These are phyloP conservation scores for Pichia sp. DNA, from an alignment of 1,139 yeast species.

Conservation along the genomic window DNA sequence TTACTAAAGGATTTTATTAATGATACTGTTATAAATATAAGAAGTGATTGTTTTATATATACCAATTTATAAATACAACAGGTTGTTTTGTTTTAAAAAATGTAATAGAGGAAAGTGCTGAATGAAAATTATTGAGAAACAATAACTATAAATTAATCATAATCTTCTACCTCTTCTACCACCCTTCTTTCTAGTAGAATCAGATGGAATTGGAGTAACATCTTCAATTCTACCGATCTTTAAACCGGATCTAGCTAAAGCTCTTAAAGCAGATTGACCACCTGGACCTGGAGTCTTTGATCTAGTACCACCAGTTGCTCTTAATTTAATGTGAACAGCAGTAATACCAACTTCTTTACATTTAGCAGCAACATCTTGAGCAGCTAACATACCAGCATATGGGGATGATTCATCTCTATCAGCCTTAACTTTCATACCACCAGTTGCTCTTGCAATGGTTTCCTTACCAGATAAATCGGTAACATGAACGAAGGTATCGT, in stretches of 20 bases:
- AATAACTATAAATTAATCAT: conserved; percentile 39
- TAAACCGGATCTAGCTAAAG: conserved; percentile 99
- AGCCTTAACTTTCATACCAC: conserved; percentile 99
- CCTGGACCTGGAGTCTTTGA: conserved; percentile 99
- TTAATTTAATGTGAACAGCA: conserved; percentile 98
- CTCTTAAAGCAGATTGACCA: conserved; percentile 99
- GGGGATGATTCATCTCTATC: conserved; percentile 99
- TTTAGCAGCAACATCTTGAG: conserved; percentile 98
- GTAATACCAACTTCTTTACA: conserved; percentile 99
- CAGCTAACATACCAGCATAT: conserved; percentile 99
- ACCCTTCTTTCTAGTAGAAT: conserved; percentile 99
- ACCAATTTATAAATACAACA: conserved; percentile 6
- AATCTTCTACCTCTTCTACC: conserved; percentile 99
- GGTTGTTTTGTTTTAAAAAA: conserved; percentile 4
- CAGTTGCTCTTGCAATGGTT: conserved; percentile 99
- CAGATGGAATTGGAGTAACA: conserved; percentile 99
- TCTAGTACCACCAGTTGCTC: conserved; percentile 99
- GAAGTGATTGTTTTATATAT: conserved; percentile 4
- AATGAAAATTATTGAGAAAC: not conserved
- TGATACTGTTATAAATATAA: conserved; percentile 7
- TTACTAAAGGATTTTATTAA: conserved; percentile 11
- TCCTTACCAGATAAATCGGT: conserved; percentile 99
- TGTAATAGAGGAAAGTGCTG: conserved; percentile 1
- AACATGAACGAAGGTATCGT: conserved; percentile 99
- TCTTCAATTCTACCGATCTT: conserved; percentile 99